These are phyloP conservation scores for Kuraishia molischiana DNA, from an alignment of 805 yeast genomes.

Conservation along the genomic window DNA sequence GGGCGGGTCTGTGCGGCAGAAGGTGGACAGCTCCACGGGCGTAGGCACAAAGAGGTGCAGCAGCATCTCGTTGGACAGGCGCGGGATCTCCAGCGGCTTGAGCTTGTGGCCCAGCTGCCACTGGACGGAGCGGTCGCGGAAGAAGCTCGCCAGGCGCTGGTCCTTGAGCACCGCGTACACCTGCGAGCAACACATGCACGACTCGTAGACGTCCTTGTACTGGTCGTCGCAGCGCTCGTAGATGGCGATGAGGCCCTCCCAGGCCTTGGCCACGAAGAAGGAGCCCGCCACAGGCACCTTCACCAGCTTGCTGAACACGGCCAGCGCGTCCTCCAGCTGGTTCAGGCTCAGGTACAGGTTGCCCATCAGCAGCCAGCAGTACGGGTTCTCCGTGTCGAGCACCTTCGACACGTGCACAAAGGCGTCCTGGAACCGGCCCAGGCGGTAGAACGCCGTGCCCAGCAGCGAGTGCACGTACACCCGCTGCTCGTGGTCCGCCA, in stretches of 20 bases:
- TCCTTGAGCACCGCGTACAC: neutral
- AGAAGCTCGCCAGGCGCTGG: neutral
- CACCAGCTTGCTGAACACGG: constrained; percentile 39
- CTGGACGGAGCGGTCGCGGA: neutral
- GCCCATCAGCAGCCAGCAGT: constrained; percentile 62
- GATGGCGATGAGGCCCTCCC: constrained; percentile 57
- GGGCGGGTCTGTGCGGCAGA: neutral
- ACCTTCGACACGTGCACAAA: neutral
- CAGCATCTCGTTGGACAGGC: neutral
- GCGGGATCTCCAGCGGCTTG: neutral
- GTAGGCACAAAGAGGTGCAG: neutral
- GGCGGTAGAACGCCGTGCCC: neutral
- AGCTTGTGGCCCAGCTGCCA: neutral
- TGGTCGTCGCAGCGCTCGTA: constrained; percentile 58
- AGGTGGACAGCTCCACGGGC: neutral
- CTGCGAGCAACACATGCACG: constrained; percentile 29
- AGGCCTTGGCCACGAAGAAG: constrained; percentile 40
- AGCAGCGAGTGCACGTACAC: neutral
- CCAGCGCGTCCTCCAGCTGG: constrained; percentile 56
- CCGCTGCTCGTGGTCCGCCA: neutral
- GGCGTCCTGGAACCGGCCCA: neutral
- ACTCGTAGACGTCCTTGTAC: constrained; percentile 49
- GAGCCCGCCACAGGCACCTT: constrained; percentile 13
- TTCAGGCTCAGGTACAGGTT: constrained; percentile 46
- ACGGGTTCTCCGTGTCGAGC: constrained; percentile 19